A percentile compares a stretch with the other conserved stretches of the same genome.
These are phyloP conservation scores for Alternaria sp. DNA, from an alignment of 2,329 filamentous ascomycete species.

Conservation along the genomic window DNA sequence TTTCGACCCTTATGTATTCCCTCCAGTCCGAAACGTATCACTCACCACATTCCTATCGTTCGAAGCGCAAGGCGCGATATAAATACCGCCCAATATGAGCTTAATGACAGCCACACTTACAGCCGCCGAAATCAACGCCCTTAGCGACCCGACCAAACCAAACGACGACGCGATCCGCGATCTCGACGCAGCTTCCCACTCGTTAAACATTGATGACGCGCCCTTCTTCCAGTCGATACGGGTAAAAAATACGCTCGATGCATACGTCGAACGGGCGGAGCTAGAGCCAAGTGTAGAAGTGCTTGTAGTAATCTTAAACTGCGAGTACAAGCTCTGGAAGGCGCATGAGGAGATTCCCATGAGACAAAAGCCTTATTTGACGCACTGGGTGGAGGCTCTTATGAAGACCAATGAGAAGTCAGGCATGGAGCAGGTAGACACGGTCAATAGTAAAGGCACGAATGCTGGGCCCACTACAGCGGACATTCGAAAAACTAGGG, in stretches of 20 bases:
- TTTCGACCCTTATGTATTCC: conserved; percentile 30
- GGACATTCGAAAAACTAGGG: conserved; percentile 31
- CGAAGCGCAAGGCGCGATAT: conserved; percentile 28
- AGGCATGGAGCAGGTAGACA: background rate
- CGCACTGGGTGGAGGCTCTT: conserved; percentile 52
- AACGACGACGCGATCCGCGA: conserved; percentile 24
- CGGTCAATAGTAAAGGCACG: background rate
- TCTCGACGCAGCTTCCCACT: conserved; percentile 16
- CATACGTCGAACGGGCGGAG: conserved; percentile 31
- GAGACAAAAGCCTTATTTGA: conserved; percentile 50
- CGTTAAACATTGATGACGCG: background rate
- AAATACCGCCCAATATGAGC: conserved; percentile 36
- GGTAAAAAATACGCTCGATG: conserved; percentile 46
- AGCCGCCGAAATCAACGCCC: conserved; percentile 30
- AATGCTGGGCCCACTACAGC: conserved; percentile 17
- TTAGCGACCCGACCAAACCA: conserved; percentile 32
- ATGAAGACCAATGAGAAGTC: conserved; percentile 23
- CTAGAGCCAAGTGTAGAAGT: conserved; percentile 28
- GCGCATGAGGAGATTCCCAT: conserved; percentile 43
- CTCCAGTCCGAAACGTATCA: conserved; percentile 14
- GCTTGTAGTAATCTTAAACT: conserved; percentile 44
- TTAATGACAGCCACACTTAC: conserved; percentile 36
- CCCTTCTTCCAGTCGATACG: conserved; percentile 28
- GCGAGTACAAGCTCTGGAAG: conserved; percentile 49
- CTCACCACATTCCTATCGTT: conserved; percentile 19